Base-by-base conservation (phyloP, 78 protist genomes). In the Dictyostelium brefeldianum region DNA sequence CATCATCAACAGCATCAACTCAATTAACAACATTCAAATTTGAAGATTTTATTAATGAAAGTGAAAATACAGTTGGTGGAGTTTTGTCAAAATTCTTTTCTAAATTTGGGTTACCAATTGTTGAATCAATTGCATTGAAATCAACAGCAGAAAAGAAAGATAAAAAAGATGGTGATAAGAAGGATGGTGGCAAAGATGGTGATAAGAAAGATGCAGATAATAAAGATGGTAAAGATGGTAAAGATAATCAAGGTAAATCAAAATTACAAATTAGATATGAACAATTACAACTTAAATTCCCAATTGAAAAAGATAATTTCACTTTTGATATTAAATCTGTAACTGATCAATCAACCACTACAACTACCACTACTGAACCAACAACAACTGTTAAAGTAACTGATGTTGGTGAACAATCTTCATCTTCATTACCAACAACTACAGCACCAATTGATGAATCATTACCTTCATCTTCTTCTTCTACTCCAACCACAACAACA, bases 11-110 rank as follows among this genome's bases (percentile, higher is more conserved):
- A 20, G 5, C 29, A 57, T 17, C 27, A n/a, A 18, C 67, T n/a
- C 0, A 22, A 56, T 0, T 25, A 18, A 15, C 64, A 17, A 15
- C 22, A 20, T 4, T 11, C n/a, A 62, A 11, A 4, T 25, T 11
- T 25, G 70, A 62, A n/a, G 92, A 85, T 75, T 85, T 85, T 25
- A 48, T 85, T 80, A 50, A 71, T 18, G 50, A 20, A 4, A 59
- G 29, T 11, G 36, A 41, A 17, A 70, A 75, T 25, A 85, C 92
- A 18, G 15, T 85, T 31, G 83, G 92, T 47, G 74, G 69, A 9
- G 62, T 71, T 43, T 51, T 75, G 46, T 31, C 56, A 9, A 22
- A 71, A 22, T 83, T 83, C 57, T 83, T 83, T 56, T 10, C 36
- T 9, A 53, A 71, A n/a, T 22, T 83, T 25, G 90, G 91, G 12